Evolutionary conservation across 768 basidiomycete species (phyloP), one percentile per base, ranked within the genome.

Genomic region (Pisolithus tinctorius): DNA sequence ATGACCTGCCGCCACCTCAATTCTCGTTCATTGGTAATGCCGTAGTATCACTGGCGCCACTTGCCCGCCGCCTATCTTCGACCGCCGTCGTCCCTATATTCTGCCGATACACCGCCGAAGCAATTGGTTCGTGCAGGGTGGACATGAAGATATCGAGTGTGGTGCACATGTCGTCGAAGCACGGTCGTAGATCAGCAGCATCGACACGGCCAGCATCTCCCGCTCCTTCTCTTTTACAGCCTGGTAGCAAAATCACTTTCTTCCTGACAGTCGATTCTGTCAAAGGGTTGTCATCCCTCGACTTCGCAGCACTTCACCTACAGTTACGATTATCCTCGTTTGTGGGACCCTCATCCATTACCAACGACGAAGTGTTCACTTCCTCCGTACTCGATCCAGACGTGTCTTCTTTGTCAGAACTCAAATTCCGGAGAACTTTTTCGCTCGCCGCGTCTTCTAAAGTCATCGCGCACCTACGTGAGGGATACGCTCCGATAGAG

Each of bases 11-110:
- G 3, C 82, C 91, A 2, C 88, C 92, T 6, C 83, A 87, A 58
- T 94, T 88, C 66, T 95, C 93, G 6, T 95, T 94, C 67, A 84
- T 99, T 50, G 96, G 94, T 51, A 87, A 89, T 59, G 86, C 89
- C 0, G 69, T 88, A 29, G 74, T 94, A 49, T 88, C 90, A 13
- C 76, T 99, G 25, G 82, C 86, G 0, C 84, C 93, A 2, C 75
- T 98, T 43, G 83, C 82, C 11, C 83, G 90, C 39, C 77, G 82
- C 49, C 71, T 90, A 36, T 86, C 89, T 3, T 87, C 84, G 1
- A 76, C 79, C 3, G 83, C 82, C n/a, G 80, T 77, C 0, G 81
- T 89, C 14, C 93, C 93, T 1, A 93, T 99, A 62, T 91, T 92
- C 66, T 95, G 92, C 63, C 83, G 88, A 30, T 95, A 94, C 62